Conservation (phyloP, 2,329 filamentous ascomycete species). For the Fusarium neocosmosporiellum region DNA sequence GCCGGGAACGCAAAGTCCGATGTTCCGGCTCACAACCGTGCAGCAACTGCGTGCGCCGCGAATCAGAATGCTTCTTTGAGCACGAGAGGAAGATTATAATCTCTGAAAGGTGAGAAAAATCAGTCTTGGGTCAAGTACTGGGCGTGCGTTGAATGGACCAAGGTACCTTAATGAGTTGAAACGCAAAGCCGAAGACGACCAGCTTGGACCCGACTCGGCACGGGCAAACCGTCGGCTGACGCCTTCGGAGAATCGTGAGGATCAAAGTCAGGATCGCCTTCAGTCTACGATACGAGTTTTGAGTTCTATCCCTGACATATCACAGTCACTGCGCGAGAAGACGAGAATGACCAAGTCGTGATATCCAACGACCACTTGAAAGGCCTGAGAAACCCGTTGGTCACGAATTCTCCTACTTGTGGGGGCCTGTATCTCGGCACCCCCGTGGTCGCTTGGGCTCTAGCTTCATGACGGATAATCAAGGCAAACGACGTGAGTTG, state of each 20-base stretch:
- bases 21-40: slow-evolving; percentile 12
- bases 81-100: slow-evolving; percentile 7
- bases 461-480: background rate
- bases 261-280: background rate
- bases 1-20: slow-evolving; percentile 15
- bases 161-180: slow-evolving; percentile 18
- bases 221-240: background rate
- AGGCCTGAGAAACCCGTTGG: background rate
- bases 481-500: background rate
- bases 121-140: background rate
- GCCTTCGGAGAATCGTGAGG: background rate
- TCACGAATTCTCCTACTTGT: background rate
- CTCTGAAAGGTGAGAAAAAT: slow-evolving; percentile 7
- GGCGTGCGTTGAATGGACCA: background rate
- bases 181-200: slow-evolving; percentile 1
- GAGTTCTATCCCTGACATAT: background rate
- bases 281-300: background rate
- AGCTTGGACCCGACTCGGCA: background rate
- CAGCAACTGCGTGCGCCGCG: slow-evolving; percentile 7
- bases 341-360: background rate
- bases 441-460: too few species aligned
- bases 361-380: background rate
- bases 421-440: too few species aligned
- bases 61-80: slow-evolving; percentile 6
- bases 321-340: too few species aligned